Conservation (phyloP, 768 basidiomycete species). For the Kockovaella imperatae region DNA sequence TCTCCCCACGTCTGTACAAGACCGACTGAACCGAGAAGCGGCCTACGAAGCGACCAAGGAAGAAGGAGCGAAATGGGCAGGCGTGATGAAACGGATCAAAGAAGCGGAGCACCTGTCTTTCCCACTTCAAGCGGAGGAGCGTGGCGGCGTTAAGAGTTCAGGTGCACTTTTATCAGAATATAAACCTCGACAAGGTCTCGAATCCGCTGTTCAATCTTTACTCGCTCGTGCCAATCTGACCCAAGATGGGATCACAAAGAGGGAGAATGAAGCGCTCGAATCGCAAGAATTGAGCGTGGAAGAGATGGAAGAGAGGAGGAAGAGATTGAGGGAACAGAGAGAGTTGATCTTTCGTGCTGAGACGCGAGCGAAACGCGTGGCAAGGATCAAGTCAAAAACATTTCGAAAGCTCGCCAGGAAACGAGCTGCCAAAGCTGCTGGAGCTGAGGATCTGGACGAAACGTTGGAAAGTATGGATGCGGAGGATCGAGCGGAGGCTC, state of each 20-base stretch:
- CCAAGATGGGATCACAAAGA: conserved; percentile 67
- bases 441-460: conserved; percentile 19
- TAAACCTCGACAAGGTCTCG: conserved; percentile 79
- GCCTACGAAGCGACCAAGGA: conserved; percentile 88
- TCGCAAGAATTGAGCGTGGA: conserved; percentile 75
- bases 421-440: conserved; percentile 57
- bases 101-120: conserved; percentile 55
- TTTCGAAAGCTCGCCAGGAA: conserved; percentile 79
- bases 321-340: conserved; percentile 76
- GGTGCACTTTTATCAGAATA: conserved; percentile 49
- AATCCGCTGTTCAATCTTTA: conserved; percentile 72
- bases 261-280: conserved; percentile 63
- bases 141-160: conserved; percentile 37
- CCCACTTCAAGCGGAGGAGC: conserved; percentile 37
- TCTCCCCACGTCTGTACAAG: conserved; percentile 75
- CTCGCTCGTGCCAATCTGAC: conserved; percentile 73
- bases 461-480: conserved; percentile 48
- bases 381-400: conserved; percentile 93
- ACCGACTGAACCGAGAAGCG: conserved; percentile 82
- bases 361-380: conserved; percentile 74
- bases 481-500: conserved; percentile 48
- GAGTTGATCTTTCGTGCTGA: conserved; percentile 92
- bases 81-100: conserved; percentile 82
- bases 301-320: conserved; percentile 72
- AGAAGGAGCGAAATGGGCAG: conserved; percentile 89